Percentiles rank a stretch among this genome's conserved stretches.
Conservation (phyloP, 1,284 basidiomycete species). For the Ustilago lituana region DNA sequence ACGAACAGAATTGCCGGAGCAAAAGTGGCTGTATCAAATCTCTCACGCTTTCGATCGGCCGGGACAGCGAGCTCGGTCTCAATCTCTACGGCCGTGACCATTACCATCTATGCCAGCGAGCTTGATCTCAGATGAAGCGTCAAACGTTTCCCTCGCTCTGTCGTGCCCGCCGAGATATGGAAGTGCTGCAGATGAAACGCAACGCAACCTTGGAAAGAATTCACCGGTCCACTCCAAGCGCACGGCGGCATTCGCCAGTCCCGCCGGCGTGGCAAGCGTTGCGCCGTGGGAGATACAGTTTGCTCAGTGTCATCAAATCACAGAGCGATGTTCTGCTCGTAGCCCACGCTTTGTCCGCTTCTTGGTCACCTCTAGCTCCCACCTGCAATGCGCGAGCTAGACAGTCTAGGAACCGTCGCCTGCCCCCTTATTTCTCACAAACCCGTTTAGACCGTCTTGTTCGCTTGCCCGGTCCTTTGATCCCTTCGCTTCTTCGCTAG, state of each 20-base stretch:
- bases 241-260: neutral
- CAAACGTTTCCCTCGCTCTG: neutral
- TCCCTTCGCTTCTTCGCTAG: too few species aligned
- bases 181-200: neutral
- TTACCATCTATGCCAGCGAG: too few species aligned
- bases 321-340: too few species aligned
- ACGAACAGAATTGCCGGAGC: neutral
- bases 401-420: too few species aligned
- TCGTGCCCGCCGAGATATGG: neutral
- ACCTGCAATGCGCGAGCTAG: too few species aligned
- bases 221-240: slow-evolving; percentile 2
- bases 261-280: slow-evolving; percentile 2
- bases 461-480: too few species aligned
- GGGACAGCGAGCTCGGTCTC: neutral
- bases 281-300: slow-evolving; percentile 1
- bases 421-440: too few species aligned
- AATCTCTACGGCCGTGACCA: too few species aligned
- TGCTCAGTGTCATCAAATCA: slow-evolving; percentile 5
- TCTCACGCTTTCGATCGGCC: slow-evolving; percentile 2
- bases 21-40: neutral
- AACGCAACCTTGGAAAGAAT: slow-evolving; percentile 2
- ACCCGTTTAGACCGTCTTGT: too few species aligned
- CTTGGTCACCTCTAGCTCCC: too few species aligned
- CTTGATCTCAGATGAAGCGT: neutral
- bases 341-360: too few species aligned